phyloP scores from a whole-genome alignment of 176 grass and related monocot genomes.

The Phoenix roebelenii region DNA sequence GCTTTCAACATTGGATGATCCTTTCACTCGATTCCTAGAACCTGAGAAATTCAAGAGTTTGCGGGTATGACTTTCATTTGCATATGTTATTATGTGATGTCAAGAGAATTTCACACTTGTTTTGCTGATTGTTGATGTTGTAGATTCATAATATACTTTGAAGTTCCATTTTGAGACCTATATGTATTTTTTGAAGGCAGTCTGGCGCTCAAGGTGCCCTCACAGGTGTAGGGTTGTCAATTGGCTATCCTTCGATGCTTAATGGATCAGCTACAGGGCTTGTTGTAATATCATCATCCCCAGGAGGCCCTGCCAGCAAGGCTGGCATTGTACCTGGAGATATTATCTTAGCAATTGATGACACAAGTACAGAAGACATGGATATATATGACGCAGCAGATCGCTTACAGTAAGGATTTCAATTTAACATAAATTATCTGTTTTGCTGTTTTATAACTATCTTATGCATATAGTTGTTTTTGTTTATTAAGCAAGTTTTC shows the following conservation, averaged over 20 bases:
- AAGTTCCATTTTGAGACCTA: too few relatives aligned
- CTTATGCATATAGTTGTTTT: too few relatives aligned
- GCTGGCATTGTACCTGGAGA: constrained; percentile 79
- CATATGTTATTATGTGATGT: too few relatives aligned
- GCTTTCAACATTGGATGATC: constrained; percentile 77
- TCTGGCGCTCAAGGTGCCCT: constrained; percentile 93
- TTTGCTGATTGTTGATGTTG: too few relatives aligned
- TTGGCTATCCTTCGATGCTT: constrained; percentile 54
- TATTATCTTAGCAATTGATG: constrained; percentile 77
- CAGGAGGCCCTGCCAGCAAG: constrained; percentile 78
- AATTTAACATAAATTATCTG: background rate
- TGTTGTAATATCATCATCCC: constrained; percentile 66
- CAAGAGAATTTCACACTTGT: too few relatives aligned
- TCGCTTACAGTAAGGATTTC: constrained; percentile 56
- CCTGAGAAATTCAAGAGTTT: constrained; percentile 97
- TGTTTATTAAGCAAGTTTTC: too few relatives aligned
- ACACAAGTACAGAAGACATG: constrained; percentile 62
- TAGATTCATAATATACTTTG: too few relatives aligned
- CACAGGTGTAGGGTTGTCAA: constrained; percentile 88
- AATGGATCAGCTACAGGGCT: constrained; percentile 63
- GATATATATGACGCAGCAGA: constrained; percentile 96
- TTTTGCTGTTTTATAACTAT: background rate
- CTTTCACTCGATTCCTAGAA: constrained; percentile 94
- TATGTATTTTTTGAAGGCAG: constrained; percentile 68
- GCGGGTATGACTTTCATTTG: constrained; percentile 46